These are phyloP conservation scores for Ogataea paraovalis DNA, from an alignment of 805 yeast genomes.

Conservation along the genomic window DNA sequence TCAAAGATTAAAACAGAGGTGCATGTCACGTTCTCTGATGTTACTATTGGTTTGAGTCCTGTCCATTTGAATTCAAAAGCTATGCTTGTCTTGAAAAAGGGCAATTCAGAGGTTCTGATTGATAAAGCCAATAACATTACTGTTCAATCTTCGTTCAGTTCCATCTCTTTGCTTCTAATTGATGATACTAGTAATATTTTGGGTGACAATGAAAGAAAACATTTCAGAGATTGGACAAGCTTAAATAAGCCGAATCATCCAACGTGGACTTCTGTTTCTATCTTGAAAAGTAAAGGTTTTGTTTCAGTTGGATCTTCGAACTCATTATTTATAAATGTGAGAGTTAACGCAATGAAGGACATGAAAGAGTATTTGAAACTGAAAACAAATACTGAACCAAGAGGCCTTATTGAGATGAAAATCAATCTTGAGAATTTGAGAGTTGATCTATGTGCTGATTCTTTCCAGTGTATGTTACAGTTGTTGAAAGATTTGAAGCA, in stretches of 20 bases:
- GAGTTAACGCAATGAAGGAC: conserved; percentile 6
- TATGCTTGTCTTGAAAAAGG: conserved; percentile 47
- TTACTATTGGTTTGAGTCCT: conserved; percentile 62
- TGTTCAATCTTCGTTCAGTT: conserved; percentile 39
- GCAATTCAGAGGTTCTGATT: conserved; percentile 46
- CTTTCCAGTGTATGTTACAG: conserved; percentile 68
- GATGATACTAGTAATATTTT: conserved; percentile 51
- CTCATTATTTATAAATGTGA: conserved; percentile 33
- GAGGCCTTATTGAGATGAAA: conserved; percentile 39
- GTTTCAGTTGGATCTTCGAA: conserved; percentile 47
- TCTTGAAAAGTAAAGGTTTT: conserved; percentile 46
- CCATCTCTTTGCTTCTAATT: conserved; percentile 50
- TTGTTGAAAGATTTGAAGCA: conserved; percentile 67
- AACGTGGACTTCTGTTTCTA: conserved; percentile 39
- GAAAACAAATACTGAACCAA: conserved; percentile 11
- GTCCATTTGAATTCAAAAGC: conserved; percentile 54
- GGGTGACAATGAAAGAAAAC: conserved; percentile 25
- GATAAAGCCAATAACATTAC: conserved; percentile 21
- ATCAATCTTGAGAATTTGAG: conserved; percentile 45
- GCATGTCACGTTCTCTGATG: conserved; percentile 41
- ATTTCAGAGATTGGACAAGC: conserved; percentile 21
- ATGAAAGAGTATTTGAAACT: neutral
- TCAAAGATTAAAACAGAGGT: conserved; percentile 10
- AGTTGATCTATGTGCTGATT: conserved; percentile 76
- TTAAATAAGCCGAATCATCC: conserved; percentile 12